Evolutionary conservation across 306 rosid genomes (phyloP), one percentile per base, ranked within the genome.

Genomic region (Amphicarpaea edgeworthii): DNA sequence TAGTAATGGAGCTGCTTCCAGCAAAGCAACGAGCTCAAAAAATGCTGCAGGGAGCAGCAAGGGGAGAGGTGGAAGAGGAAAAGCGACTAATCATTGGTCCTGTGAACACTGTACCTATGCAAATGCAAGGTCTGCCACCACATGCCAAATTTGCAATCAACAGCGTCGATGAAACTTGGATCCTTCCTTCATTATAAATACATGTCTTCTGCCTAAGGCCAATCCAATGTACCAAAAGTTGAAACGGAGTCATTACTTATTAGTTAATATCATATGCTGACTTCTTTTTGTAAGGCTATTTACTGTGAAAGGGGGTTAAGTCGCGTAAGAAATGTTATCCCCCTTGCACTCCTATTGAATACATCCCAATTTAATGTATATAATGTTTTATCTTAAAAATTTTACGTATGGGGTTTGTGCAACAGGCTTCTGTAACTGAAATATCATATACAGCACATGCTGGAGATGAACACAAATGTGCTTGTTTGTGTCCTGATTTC

Each of bases 1-100:
- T 57, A 72, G 82, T 65, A 82, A 79, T 70, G 90, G 83, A 62
- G 87, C 88, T 79, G 83, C 88, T 82, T 76, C 85, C 6, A 87
- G 90, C 80, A 80, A 82, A 83, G 84, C 91, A 66, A 68, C 90
- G 0, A 77, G 80, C 74, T 82, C 88, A 7, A 84, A 87, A 73
- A 84, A 64, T 77, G 81, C 73, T 46, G 90, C 78, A 34, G 83
- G 88, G 26, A 82, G 85, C 64, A 79, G 85, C 68, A 84, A 82
- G 76, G 91, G 85, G 17, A 81, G 78, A 77, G 84, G 86, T 16
- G 88, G 88, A 70, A 85, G 81, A 72, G 91, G 87, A 40, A 87
- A 87, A 70, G 83, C 84, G 23, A 60, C 67, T 49, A 66, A 23
- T 74, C 73, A 42, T 16, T 87, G 86, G 88, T 75, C 72, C 24